Evolutionary conservation across 2,329 filamentous ascomycete genomes (phyloP).

Genomic region (Microcyclosporella mali): DNA sequence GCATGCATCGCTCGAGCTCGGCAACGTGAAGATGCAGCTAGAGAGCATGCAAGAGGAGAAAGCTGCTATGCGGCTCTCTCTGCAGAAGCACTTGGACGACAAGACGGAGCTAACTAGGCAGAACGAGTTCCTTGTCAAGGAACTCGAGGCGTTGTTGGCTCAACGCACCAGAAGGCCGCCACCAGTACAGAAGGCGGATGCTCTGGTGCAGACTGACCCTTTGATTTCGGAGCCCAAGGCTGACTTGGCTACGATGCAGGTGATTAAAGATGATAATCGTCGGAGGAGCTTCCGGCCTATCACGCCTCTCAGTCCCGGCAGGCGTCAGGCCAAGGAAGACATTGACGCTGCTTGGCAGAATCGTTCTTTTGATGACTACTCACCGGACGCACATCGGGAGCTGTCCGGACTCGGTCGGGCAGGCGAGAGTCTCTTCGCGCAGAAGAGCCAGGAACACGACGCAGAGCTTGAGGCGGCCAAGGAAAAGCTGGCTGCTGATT

Average conservation of each 20-base stretch:
- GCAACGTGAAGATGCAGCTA: constrained; percentile 17
- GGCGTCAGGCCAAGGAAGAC: constrained; percentile 15
- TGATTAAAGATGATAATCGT: constrained; percentile 8
- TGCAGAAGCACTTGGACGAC: constrained; percentile 22
- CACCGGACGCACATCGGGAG: constrained; percentile 29
- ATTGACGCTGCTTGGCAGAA: constrained; percentile 17
- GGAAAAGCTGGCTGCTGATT: constrained; percentile 30
- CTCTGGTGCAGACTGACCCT: constrained; percentile 21
- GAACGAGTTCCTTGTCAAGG: constrained; percentile 26
- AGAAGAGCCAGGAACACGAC: constrained; percentile 34
- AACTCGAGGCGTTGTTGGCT: constrained; percentile 24
- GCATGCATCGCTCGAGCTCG: constrained; percentile 11
- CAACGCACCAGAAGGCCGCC: constrained; percentile 12
- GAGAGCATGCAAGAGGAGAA: constrained; percentile 21
- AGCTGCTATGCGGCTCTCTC: constrained; percentile 13
- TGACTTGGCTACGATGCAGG: constrained; percentile 9
- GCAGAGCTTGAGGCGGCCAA: constrained; percentile 32
- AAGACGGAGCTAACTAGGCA: constrained; percentile 25
- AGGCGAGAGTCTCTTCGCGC: constrained; percentile 31
- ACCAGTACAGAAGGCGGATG: constrained; percentile 11
- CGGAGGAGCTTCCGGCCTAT: constrained; percentile 8
- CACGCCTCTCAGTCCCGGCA: constrained; percentile 13
- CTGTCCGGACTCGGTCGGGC: constrained; percentile 31
- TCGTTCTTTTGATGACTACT: constrained; percentile 33
- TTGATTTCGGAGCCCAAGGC: constrained; percentile 13